Evolutionary conservation across 1,139 yeast genomes (phyloP).

Genomic region (Geotrichum carabidarum): DNA sequence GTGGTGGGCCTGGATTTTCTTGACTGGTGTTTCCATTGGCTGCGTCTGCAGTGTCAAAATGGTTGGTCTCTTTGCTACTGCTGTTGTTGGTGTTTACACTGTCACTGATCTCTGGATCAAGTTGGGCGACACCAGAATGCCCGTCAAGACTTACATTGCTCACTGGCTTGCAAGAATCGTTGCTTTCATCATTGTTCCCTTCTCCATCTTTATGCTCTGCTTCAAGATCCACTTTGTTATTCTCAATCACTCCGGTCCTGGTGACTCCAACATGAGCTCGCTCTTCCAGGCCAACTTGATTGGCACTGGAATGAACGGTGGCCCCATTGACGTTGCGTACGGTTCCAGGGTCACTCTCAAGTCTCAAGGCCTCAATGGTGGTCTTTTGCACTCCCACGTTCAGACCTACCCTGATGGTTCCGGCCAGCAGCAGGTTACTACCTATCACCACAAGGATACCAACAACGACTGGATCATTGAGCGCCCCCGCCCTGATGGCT

Average conservation of each 20-base stretch:
- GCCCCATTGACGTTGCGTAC: slow-evolving; percentile 82
- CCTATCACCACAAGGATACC: slow-evolving; percentile 85
- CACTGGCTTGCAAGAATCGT: slow-evolving; percentile 75
- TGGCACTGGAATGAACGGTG: slow-evolving; percentile 75
- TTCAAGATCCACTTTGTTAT: slow-evolving; percentile 78
- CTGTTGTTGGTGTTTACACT: slow-evolving; percentile 80
- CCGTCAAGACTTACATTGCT: slow-evolving; percentile 43
- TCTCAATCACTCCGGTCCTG: slow-evolving; percentile 80
- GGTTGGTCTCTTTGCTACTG: slow-evolving; percentile 89
- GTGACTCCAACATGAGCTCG: slow-evolving; percentile 96
- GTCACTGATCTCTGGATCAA: slow-evolving; percentile 66
- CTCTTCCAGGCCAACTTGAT: slow-evolving; percentile 88
- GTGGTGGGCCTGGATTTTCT: slow-evolving; percentile 91
- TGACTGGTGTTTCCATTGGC: slow-evolving; percentile 80
- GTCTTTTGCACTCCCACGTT: slow-evolving; percentile 88
- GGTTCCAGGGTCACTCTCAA: slow-evolving; percentile 78
- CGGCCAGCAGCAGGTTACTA: slow-evolving; percentile 91
- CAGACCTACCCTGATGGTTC: slow-evolving; percentile 95
- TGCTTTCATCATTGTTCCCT: slow-evolving; percentile 69
- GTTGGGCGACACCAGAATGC: slow-evolving; percentile 47
- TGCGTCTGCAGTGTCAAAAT: slow-evolving; percentile 84
- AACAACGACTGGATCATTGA: slow-evolving; percentile 90
- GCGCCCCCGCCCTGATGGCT: slow-evolving; percentile 59
- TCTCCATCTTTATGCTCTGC: slow-evolving; percentile 57
- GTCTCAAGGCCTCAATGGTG: slow-evolving; percentile 89